Base-by-base conservation (phyloP, 192 early-diverging fungal genomes). In the Coemansia sp. region DNA sequence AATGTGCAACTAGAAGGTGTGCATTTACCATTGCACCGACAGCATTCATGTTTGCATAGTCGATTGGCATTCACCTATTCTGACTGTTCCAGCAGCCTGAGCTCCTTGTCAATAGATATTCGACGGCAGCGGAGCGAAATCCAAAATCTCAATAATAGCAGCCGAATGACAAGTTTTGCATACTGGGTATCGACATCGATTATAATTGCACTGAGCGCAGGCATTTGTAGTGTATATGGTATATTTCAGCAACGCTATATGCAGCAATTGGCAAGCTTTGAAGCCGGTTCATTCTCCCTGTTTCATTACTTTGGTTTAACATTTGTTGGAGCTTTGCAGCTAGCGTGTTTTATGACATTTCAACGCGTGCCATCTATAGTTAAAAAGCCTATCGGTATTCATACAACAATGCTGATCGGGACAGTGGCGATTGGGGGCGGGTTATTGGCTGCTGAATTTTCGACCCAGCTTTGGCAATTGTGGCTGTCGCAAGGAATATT, bases 401-500 rank as follows among this genome's bases (percentile, higher is more conserved):
- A 36, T 18, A 12, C 14, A n/a, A 16, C 49, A 18, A 51, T 51
- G 30, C 5, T 51, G 7, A 16, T 51, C 0, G 49, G 49, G 4
- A 19, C 30, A 2, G 6, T 36, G 2, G 5, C 26, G 7, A 51
- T 10, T 8, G n/a, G 20, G 14, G 49, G 49, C 30, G 49, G 49
- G 30, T 18, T 51, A 33, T 33, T 51, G n/a, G 49, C 49, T 19
- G 49, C 30, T 11, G 49, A 19, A 20, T 51, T 36, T 19, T 19
- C 30, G 8, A 51, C 18, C 30, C 28, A 51, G 19, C 19, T 51
- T 16, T 51, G 49, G 49, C 49, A 51, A 16, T 35, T 51, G 33
- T 51, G 49, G 20, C 31, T 51, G 33, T 31, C 49, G 12, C 49
- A 51, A 36, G 49, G 49, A 8, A 12, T 51, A 3, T n/a, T 51